phyloP scores from a whole-genome alignment of 2,329 filamentous ascomycete genomes.

The Tolypocladium guangdongense region DNA sequence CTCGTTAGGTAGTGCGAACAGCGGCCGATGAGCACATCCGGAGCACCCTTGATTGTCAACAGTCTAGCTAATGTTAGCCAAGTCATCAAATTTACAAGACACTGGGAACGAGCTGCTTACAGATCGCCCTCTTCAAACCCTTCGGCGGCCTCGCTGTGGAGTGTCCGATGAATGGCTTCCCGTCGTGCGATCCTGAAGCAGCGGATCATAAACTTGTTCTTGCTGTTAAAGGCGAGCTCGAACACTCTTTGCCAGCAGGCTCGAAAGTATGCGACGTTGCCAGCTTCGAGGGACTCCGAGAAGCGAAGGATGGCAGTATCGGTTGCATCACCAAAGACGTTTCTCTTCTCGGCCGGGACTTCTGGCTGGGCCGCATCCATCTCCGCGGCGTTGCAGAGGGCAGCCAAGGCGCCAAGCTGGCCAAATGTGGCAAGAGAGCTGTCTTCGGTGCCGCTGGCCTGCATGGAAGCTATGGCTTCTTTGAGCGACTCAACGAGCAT shows the following conservation, averaged over 20 bases:
- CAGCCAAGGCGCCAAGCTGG: conserved; percentile 50
- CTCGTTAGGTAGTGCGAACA: conserved; percentile 46
- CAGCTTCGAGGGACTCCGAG: conserved; percentile 45
- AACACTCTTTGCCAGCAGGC: conserved; percentile 55
- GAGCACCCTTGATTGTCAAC: conserved; percentile 69
- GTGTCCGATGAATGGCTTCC: conserved; percentile 20
- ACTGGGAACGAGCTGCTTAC: conserved; percentile 13
- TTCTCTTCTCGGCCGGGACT: conserved; percentile 47
- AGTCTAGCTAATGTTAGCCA: conserved; percentile 23
- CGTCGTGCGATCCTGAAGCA: conserved; percentile 37
- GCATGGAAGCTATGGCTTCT: conserved; percentile 21
- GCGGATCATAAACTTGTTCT: conserved; percentile 73
- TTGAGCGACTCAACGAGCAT: conserved; percentile 40
- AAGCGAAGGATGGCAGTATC: conserved; percentile 66
- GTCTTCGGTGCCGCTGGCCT: conserved; percentile 13
- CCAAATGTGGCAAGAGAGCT: conserved; percentile 29
- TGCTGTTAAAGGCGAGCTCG: conserved; percentile 67
- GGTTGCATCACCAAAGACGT: conserved; percentile 65
- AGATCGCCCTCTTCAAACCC: conserved; percentile 25
- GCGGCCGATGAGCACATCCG: conserved; percentile 58
- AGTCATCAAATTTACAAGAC: background rate
- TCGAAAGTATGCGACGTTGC: conserved; percentile 47
- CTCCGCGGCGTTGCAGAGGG: conserved; percentile 64
- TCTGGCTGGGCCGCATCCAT: conserved; percentile 57
- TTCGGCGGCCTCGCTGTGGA: conserved; percentile 23